phyloP scores from a whole-genome alignment of 2,329 filamentous ascomycete genomes.

The Keithomyces neogunnii region DNA sequence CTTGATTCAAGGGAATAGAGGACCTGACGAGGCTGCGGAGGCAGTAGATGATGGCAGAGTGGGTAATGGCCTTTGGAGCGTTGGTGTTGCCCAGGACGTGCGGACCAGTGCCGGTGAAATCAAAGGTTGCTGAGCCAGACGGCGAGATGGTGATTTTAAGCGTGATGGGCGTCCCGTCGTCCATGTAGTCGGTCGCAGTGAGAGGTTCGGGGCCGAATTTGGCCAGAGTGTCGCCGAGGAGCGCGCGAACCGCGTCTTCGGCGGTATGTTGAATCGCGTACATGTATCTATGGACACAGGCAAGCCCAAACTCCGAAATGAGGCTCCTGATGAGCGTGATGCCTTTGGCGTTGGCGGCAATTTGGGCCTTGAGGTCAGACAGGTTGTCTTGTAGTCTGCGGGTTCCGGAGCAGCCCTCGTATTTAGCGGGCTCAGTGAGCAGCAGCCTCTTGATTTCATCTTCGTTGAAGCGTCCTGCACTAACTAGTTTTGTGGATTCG shows the following conservation, averaged over 20 bases:
- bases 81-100: slow-evolving; percentile 26
- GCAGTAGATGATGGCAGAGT: slow-evolving; percentile 72
- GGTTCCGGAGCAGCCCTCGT: slow-evolving; percentile 70
- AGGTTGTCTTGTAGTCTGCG: slow-evolving; percentile 75
- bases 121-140: slow-evolving; percentile 66
- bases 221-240: slow-evolving; percentile 12
- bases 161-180: slow-evolving; percentile 72
- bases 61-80: slow-evolving; percentile 23
- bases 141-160: slow-evolving; percentile 68
- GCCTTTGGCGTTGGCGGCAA: slow-evolving; percentile 79
- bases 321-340: slow-evolving; percentile 64
- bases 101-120: slow-evolving; percentile 23
- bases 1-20: slow-evolving; percentile 81
- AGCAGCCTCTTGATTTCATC: slow-evolving; percentile 63
- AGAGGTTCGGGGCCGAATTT: slow-evolving; percentile 14
- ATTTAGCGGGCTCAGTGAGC: slow-evolving; percentile 63
- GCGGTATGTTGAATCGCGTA: slow-evolving; percentile 32
- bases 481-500: slow-evolving; percentile 62
- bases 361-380: slow-evolving; percentile 79
- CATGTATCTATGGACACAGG: slow-evolving; percentile 58
- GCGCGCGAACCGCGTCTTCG: slow-evolving; percentile 56
- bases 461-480: slow-evolving; percentile 71
- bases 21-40: slow-evolving; percentile 71
- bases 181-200: slow-evolving; percentile 55
- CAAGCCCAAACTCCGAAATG: slow-evolving; percentile 64